Evolutionary conservation across 345 rosid genomes (phyloP).

Genomic region (Mangifera indica): DNA sequence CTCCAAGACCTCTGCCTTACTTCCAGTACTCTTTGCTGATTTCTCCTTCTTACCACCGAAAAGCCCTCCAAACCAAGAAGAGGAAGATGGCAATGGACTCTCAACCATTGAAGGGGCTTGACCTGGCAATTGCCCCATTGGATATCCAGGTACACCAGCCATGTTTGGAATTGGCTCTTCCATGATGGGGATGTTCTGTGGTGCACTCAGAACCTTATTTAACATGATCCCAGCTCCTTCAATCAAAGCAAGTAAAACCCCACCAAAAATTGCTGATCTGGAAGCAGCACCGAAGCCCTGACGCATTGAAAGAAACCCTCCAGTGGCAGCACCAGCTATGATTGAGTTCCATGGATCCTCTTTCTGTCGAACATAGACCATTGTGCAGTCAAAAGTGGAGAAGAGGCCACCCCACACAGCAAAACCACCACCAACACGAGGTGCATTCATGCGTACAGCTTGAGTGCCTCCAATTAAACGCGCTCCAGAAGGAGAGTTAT

Average conservation of each 20-base stretch:
- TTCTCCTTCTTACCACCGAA: slow-evolving; percentile 52
- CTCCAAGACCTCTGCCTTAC: slow-evolving; percentile 64
- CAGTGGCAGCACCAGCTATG: slow-evolving; percentile 72
- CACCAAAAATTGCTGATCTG: slow-evolving; percentile 49
- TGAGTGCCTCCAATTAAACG: slow-evolving; percentile 64
- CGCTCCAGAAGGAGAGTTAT: slow-evolving; percentile 54
- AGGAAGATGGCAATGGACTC: slow-evolving; percentile 18
- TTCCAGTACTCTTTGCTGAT: slow-evolving; percentile 25
- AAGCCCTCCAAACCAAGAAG: slow-evolving; percentile 65
- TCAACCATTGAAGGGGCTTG: slow-evolving; percentile 34
- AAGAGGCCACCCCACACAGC: slow-evolving; percentile 67
- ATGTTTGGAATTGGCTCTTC: slow-evolving; percentile 41
- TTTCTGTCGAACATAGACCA: slow-evolving; percentile 63
- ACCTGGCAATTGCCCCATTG: slow-evolving; percentile 37
- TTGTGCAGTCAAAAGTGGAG: slow-evolving; percentile 55
- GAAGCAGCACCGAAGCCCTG: slow-evolving; percentile 57
- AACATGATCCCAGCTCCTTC: slow-evolving; percentile 84
- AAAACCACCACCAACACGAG: slow-evolving; percentile 73
- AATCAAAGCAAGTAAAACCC: slow-evolving; percentile 63
- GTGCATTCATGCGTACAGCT: slow-evolving; percentile 70
- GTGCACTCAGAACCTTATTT: slow-evolving; percentile 58
- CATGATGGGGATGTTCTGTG: slow-evolving; percentile 41
- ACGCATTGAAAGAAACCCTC: slow-evolving; percentile 66
- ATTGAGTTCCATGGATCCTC: slow-evolving; percentile 84
- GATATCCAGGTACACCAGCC: slow-evolving; percentile 38